Evolutionary conservation across 768 basidiomycete genomes (phyloP).

Genomic region (Hemileccinum impolitum): DNA sequence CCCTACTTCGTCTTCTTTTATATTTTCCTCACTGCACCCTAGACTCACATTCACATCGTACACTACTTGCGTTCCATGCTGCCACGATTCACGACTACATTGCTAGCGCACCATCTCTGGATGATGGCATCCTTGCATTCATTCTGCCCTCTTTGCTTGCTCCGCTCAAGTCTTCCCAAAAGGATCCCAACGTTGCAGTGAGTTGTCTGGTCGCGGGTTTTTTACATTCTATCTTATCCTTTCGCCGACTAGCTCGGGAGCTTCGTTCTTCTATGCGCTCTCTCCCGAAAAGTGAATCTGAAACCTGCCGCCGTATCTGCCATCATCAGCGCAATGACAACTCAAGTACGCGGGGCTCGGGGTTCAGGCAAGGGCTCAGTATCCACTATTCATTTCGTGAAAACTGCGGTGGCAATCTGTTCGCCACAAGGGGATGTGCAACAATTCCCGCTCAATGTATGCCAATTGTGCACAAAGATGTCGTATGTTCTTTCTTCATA

Average conservation of each 20-base stretch:
- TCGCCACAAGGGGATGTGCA: slow-evolving; percentile 57
- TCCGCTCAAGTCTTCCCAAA: slow-evolving; percentile 46
- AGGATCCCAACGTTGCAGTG: slow-evolving; percentile 52
- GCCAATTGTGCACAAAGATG: slow-evolving; percentile 43
- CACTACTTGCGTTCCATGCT: slow-evolving; percentile 79
- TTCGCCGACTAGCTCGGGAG: slow-evolving; percentile 53
- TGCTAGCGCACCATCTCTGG: slow-evolving; percentile 48
- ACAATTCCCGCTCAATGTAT: slow-evolving; percentile 37
- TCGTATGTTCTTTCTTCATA: slow-evolving; percentile 39
- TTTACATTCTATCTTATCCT: neutral
- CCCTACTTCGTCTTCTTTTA: neutral
- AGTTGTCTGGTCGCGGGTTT: slow-evolving; percentile 18
- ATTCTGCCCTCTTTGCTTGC: slow-evolving; percentile 62
- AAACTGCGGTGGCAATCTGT: slow-evolving; percentile 62
- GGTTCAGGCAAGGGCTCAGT: slow-evolving; percentile 32
- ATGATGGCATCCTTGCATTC: slow-evolving; percentile 65
- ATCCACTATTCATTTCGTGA: slow-evolving; percentile 57
- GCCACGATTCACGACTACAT: slow-evolving; percentile 80
- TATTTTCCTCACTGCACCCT: slow-evolving; percentile 3
- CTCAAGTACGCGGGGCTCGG: slow-evolving; percentile 37
- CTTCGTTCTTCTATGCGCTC: slow-evolving; percentile 66
- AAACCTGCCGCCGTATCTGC: slow-evolving; percentile 55
- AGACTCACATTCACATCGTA: slow-evolving; percentile 54
- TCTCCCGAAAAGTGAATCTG: slow-evolving; percentile 65
- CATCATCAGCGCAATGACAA: slow-evolving; percentile 53